These are phyloP conservation scores for Plantago major DNA, from an alignment of 257 asterid genomes.

Conservation along the genomic window DNA sequence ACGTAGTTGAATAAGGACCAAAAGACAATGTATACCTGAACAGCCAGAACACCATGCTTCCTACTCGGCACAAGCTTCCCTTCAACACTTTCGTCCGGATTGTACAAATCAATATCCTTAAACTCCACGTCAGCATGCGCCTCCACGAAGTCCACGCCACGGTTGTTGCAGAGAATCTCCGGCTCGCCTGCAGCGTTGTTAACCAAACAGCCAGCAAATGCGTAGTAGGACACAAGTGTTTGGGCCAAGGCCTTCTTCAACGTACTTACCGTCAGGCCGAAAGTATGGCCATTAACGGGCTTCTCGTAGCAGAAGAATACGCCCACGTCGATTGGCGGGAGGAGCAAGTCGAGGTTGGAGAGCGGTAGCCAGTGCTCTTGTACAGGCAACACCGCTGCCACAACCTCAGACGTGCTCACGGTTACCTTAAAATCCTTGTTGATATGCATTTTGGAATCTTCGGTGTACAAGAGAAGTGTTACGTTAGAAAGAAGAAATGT, in stretches of 20 bases:
- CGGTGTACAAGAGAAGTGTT: too few relatives aligned
- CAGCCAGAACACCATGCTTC: slow-evolving; percentile 49
- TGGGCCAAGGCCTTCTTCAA: slow-evolving; percentile 52
- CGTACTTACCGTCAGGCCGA: slow-evolving; percentile 16
- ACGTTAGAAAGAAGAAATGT: not conserved
- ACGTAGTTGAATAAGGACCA: too few relatives aligned
- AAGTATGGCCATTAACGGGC: slow-evolving; percentile 18
- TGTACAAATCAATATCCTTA: slow-evolving; percentile 42
- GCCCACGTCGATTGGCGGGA: slow-evolving; percentile 58
- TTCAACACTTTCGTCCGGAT: slow-evolving; percentile 46
- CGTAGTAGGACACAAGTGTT: slow-evolving; percentile 39
- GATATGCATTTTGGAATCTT: slow-evolving; percentile 19
- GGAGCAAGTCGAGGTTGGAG: slow-evolving; percentile 70
- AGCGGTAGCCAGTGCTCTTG: slow-evolving; percentile 61
- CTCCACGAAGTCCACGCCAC: slow-evolving; percentile 59
- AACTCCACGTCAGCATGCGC: slow-evolving; percentile 44
- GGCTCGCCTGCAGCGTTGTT: slow-evolving; percentile 51
- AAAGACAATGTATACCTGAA: slow-evolving; percentile 37
- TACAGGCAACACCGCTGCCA: slow-evolving; percentile 47
- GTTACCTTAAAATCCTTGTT: slow-evolving; percentile 32
- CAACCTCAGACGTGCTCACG: slow-evolving; percentile 39
- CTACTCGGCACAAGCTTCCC: slow-evolving; percentile 56
- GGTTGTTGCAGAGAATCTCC: slow-evolving; percentile 56
- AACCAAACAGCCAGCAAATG: slow-evolving; percentile 46
- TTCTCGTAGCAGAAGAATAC: slow-evolving; percentile 54